A percentile compares a stretch with the other conserved stretches of the same genome.
Evolutionary conservation across 805 yeast genomes (phyloP).

Genomic region (Pichia nakasei): DNA sequence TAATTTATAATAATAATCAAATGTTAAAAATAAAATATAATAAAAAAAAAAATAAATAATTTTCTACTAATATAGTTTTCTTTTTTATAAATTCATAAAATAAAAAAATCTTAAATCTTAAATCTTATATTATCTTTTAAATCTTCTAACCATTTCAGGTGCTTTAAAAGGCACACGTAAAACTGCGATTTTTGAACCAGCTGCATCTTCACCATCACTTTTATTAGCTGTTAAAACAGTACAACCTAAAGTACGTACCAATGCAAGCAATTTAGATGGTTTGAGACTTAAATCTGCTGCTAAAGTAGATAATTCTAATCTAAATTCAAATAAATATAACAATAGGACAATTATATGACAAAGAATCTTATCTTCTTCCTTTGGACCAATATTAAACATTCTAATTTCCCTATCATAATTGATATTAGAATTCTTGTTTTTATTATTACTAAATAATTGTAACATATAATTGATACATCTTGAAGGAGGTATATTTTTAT

Average conservation of each 20-base stretch:
- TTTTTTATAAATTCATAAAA: background rate
- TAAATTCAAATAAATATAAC: conserved; percentile 67
- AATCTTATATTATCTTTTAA: conserved; percentile 4
- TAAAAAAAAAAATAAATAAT: background rate
- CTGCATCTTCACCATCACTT: conserved; percentile 60
- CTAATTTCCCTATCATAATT: conserved; percentile 24
- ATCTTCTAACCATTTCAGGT: conserved; percentile 43
- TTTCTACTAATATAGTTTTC: too few species aligned
- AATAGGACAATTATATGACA: conserved; percentile 68
- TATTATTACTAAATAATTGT: conserved; percentile 62
- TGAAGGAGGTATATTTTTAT: conserved; percentile 74
- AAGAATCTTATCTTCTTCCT: conserved; percentile 75
- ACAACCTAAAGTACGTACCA: conserved; percentile 81
- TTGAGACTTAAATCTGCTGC: conserved; percentile 79
- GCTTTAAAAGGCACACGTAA: conserved; percentile 82
- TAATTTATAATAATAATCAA: too few species aligned
- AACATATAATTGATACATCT: conserved; percentile 62
- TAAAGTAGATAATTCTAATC: conserved; percentile 68
- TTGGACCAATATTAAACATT: conserved; percentile 78
- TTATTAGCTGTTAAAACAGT: conserved; percentile 59
- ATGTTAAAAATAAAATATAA: too few species aligned
- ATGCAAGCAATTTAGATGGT: conserved; percentile 57
- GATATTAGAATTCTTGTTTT: conserved; percentile 48
- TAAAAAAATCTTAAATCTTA: too few species aligned
- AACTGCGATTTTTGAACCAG: conserved; percentile 68